Evolutionary conservation across 192 early-diverging fungal species (phyloP), one percentile per base, ranked within the genome.

Genomic region (Coemansia sp.): DNA sequence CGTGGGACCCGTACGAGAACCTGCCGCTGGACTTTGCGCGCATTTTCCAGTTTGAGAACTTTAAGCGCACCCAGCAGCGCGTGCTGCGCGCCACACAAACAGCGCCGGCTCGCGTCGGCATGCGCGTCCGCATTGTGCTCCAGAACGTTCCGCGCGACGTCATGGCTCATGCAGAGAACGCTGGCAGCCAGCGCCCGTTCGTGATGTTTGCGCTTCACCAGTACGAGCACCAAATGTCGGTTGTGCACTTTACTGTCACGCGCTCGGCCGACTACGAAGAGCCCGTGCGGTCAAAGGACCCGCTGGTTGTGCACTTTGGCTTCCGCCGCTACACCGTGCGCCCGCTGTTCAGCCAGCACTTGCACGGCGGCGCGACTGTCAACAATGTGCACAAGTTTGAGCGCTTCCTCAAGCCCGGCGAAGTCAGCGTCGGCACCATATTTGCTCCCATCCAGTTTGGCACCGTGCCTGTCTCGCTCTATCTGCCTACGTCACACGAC

Each of bases 1-100:
- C 95, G 12, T 99, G 97, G 97, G 97, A 99, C 73, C 90, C 95
- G 9, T 94, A 94, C 84, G 97, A 99, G 78, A 97, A 97, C 78
- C 82, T 99, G 61, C 97, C 97, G 0, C 80, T 93, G 32, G 97
- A 99, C 73, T 99, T 97, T 74, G 87, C 87, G 27, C 89, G 93
- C 51, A 96, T 99, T 59, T 99, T 97, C 85, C 93, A 96, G 81
- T 96, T 97, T 65, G 89, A 93, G 68, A 96, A 91, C 83, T 91
- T 91, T 50, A 77, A 78, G 49, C 85, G 89, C 66, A 93, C 94
- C 19, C 88, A 91, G 81, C 79, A 86, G 59, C 85, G 90, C 38
- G 87, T 94, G 38, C 68, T 93, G 47, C 71, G 84, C 14, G 55
- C 68, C 48, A 19, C 75, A 24, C 67, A 64, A 1, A 56, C 71